These are phyloP conservation scores for Arctium lappa DNA, from an alignment of 129 eudicot species.

Conservation along the genomic window DNA sequence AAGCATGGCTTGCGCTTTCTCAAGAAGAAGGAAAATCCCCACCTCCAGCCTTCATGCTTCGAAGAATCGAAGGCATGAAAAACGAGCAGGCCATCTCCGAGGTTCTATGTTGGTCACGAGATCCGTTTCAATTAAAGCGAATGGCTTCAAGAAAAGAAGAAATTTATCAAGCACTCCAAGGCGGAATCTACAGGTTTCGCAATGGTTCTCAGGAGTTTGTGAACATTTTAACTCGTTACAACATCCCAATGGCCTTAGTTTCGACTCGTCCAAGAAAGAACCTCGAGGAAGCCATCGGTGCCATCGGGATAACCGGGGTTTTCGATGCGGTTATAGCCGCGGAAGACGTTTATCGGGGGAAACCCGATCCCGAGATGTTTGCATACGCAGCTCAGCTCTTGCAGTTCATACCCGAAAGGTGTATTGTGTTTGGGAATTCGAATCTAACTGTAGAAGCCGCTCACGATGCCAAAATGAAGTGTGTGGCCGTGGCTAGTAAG, in stretches of 20 bases:
- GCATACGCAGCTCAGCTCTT: conserved; percentile 74
- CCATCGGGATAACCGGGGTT: conserved; percentile 70
- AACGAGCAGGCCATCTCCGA: conserved; percentile 94
- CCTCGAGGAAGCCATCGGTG: conserved; percentile 60
- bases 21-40: conserved; percentile 83
- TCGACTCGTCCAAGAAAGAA: conserved; percentile 78
- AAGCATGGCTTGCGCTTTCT: conserved; percentile 76
- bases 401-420: conserved; percentile 77
- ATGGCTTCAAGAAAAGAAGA: conserved; percentile 78
- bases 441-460: conserved; percentile 93
- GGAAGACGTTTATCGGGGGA: conserved; percentile 91
- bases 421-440: conserved; percentile 97
- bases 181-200: conserved; percentile 69
- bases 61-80: conserved; percentile 89
- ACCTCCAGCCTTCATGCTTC: conserved; percentile 59
- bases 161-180: conserved; percentile 64
- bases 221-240: conserved; percentile 51
- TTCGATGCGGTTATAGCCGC: conserved; percentile 76
- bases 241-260: conserved; percentile 92
- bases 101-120: conserved; percentile 94
- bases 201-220: conserved; percentile 79
- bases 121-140: conserved; percentile 58
- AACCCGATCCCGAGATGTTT: conserved; percentile 98
- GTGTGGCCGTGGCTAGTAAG: conserved; percentile 96
- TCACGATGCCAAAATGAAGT: conserved; percentile 92